Evolutionary conservation across 257 asterid species (phyloP).

Genomic region (Plectranthus barbatus): DNA sequence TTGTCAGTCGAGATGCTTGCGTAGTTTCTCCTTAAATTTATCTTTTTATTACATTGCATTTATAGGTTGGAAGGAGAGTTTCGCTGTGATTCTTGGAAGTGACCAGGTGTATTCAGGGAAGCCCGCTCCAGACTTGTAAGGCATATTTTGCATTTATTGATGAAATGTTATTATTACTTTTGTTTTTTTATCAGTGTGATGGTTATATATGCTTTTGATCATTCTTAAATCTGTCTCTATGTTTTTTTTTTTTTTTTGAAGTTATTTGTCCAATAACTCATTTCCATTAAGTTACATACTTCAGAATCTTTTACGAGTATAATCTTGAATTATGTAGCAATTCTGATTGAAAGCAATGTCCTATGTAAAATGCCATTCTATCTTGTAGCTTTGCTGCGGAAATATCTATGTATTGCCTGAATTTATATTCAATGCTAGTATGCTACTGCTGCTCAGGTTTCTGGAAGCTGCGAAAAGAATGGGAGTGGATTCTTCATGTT

Average conservation of each 20-base stretch:
- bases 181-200: background rate
- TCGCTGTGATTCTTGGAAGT: conserved; percentile 71
- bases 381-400: background rate
- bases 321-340: background rate
- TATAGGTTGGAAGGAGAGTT: conserved; percentile 77
- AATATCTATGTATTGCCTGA: background rate
- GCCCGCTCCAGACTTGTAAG: conserved; percentile 90
- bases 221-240: background rate
- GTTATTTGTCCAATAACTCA: no score
- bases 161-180: background rate
- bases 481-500: conserved; percentile 51
- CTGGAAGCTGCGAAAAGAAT: conserved; percentile 84
- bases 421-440: conserved; percentile 9
- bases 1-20: background rate
- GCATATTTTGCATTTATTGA: background rate
- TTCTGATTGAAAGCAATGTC: background rate
- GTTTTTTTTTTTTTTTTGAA: background rate
- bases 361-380: background rate
- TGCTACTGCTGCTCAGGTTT: conserved; percentile 41
- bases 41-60: background rate
- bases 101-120: conserved; percentile 85
- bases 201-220: background rate
- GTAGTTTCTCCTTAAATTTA: background rate
- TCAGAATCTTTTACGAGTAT: no score
- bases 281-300: no score